These are phyloP conservation scores for Juglanconis oblonga DNA, from an alignment of 2,329 filamentous ascomycete species.

Conservation along the genomic window DNA sequence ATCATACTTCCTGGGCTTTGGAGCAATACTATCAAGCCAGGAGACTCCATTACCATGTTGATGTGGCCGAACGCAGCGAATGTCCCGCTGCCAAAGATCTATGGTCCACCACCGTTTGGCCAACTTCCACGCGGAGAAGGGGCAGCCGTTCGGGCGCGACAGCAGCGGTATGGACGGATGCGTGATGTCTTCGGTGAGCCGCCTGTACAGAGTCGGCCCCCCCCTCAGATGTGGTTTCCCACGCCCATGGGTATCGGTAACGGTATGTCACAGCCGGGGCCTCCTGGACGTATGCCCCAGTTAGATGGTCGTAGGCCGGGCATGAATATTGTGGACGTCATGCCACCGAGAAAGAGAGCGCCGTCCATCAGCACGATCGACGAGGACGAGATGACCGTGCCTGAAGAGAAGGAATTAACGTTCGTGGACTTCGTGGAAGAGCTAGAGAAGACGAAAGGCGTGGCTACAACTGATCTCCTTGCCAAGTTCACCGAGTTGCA, in stretches of 20 bases:
- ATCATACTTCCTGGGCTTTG: constrained; percentile 5
- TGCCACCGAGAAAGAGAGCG: neutral
- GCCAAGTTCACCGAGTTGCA: constrained; percentile 3
- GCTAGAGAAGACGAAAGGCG: neutral
- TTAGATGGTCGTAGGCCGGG: too few relatives aligned
- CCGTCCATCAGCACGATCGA: neutral
- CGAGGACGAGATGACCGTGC: neutral
- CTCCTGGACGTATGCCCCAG: too few relatives aligned
- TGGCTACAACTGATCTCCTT: neutral
- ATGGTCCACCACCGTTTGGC: neutral
- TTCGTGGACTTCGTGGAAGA: constrained; percentile 10
- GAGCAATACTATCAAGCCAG: constrained; percentile 6
- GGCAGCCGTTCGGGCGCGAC: neutral
- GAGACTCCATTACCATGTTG: constrained; percentile 3
- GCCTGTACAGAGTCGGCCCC: too few relatives aligned
- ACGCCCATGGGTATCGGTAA: too few relatives aligned
- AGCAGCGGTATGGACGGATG: neutral
- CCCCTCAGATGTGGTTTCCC: too few relatives aligned
- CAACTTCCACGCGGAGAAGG: neutral
- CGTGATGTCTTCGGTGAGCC: neutral
- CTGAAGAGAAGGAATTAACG: constrained; percentile 9
- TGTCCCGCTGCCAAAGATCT: neutral
- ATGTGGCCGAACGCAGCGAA: neutral
- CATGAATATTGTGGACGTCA: too few relatives aligned
- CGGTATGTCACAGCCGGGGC: too few relatives aligned